Conservation (phyloP, 306 rosid genomes). For the Prunus kanzakura region DNA sequence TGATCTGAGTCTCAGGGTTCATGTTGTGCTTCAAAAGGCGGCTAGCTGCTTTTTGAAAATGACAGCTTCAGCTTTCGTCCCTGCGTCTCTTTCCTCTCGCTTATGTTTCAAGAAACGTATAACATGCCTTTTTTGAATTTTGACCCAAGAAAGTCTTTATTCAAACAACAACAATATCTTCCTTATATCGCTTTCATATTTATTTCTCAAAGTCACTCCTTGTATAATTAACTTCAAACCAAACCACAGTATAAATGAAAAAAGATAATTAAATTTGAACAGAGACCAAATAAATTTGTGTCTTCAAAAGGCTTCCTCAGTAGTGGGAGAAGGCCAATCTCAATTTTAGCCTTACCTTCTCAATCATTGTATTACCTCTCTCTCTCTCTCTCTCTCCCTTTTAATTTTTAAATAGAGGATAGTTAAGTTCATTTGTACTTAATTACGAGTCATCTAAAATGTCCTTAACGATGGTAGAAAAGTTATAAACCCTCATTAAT, state of each 20-base stretch:
- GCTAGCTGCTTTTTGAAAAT: slow-evolving; percentile 11
- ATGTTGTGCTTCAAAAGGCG: slow-evolving; percentile 11
- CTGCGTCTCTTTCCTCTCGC: background rate
- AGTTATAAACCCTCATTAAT: background rate
- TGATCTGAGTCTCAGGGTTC: background rate
- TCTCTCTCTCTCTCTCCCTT: too few relatives aligned
- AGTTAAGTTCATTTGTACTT: background rate
- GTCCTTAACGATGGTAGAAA: background rate
- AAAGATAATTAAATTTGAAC: too few relatives aligned
- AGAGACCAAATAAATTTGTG: too few relatives aligned
- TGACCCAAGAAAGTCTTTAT: slow-evolving; percentile 24
- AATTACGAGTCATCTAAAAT: background rate
- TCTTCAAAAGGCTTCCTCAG: too few relatives aligned
- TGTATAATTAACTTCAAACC: background rate
- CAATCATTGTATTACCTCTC: background rate
- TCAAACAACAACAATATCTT: background rate
- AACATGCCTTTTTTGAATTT: slow-evolving; percentile 12
- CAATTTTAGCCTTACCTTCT: background rate
- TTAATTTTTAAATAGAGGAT: background rate
- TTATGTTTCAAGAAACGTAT: slow-evolving; percentile 18
- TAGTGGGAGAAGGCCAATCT: too few relatives aligned
- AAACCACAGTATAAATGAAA: too few relatives aligned
- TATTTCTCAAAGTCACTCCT: background rate
- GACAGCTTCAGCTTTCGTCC: background rate
- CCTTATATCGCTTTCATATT: background rate